Evolutionary conservation across 1,139 yeast species (phyloP), one percentile per base, ranked within the genome.

Genomic region (Saccharomyces hybrid): DNA sequence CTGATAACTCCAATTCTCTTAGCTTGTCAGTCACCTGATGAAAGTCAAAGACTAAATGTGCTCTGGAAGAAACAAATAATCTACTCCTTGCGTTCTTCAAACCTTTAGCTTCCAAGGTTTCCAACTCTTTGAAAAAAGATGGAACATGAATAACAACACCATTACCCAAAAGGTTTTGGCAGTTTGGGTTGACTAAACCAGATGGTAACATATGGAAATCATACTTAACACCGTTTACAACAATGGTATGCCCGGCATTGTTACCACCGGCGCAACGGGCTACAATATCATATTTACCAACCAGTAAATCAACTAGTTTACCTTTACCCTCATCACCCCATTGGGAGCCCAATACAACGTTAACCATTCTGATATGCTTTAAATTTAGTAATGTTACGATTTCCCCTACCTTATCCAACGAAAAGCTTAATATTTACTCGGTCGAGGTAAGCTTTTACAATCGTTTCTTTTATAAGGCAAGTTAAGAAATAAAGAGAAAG

Each of bases 291-390:
- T 91, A 86, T 64, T 88, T 84, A 67, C 90, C 97, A 73, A 97
- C 93, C 55, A 93, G 79, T 57, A 93, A 78, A 71, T 93, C 99
- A 54, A 93, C 99, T 57, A 93, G 80, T 74, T 95, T 93, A 57
- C 99, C 99, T 73, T 93, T 93, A 70, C 99, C 99, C 82, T 93
- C 99, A 71, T 93, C 99, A 61, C 99, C 99, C 99, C 99, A 93
- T 75, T 93, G 99, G 73, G 97, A 78, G 58, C 99, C 99, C 68
- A 93, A 81, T 55, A 93, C 98, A 63, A 93, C 98, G 67, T 73
- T 73, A 62, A 74, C 75, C 77, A 74, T 73, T 14, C 28, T 61
- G 41, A 11, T 23, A 31, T 5, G 13, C n/a, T 29, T 31, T 38
- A 8, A 16, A 16, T 19, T 38, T 38, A n/a, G 25, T 9, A 16